Evolutionary conservation across 331 rosid species (phyloP).

Genomic region (Dryas integrifolia): DNA sequence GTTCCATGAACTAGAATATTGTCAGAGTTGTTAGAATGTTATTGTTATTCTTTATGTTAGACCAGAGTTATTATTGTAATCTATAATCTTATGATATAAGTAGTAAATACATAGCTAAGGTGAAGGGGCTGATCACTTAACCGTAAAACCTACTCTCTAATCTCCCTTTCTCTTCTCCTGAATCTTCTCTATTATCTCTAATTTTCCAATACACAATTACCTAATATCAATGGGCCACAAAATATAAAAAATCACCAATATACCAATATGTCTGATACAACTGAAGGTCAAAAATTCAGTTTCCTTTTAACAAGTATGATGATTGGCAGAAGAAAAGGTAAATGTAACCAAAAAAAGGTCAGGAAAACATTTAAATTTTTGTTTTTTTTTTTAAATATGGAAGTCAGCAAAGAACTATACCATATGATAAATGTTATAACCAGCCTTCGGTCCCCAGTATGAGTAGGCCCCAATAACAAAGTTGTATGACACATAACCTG

Average conservation of each 20-base stretch:
- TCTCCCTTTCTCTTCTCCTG: background rate
- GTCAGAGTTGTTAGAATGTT: background rate
- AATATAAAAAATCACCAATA: background rate
- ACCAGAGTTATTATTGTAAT: background rate
- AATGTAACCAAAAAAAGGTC: slow-evolving; percentile 4
- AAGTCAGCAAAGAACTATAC: slow-evolving; percentile 33
- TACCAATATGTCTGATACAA: background rate
- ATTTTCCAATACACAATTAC: background rate
- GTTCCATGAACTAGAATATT: slow-evolving; percentile 25
- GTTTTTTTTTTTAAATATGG: too few relatives aligned
- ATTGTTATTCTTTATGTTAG: background rate
- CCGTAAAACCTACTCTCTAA: background rate
- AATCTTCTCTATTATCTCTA: background rate
- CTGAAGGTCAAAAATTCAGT: background rate
- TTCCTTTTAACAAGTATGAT: background rate
- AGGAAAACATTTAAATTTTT: background rate
- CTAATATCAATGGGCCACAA: background rate
- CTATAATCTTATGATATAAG: slow-evolving; percentile 8
- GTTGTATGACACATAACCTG: slow-evolving; percentile 80
- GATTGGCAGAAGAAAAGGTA: slow-evolving; percentile 20
- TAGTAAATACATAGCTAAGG: background rate
- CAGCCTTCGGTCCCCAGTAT: slow-evolving; percentile 98
- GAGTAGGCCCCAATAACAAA: slow-evolving; percentile 96
- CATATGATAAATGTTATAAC: slow-evolving; percentile 85
- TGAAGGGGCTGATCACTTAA: background rate